A percentile compares a stretch with the other conserved stretches of the same genome.
Conservation (phyloP, 108 stramenopile species). For the Chaetoceros muelleri region DNA sequence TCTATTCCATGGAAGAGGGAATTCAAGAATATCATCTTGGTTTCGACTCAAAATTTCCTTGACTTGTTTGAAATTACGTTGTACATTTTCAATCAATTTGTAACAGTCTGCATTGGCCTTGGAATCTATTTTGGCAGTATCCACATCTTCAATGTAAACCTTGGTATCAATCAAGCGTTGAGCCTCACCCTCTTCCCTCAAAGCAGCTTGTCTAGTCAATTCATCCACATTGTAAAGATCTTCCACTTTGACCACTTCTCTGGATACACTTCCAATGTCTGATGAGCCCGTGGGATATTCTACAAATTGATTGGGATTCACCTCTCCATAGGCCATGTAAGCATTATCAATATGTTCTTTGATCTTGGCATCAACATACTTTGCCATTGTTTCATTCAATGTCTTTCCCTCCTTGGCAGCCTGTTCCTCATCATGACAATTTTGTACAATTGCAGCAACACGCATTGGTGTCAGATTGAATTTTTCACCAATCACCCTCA, state of each 20-base stretch:
- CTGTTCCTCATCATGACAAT: slow-evolving; percentile 72
- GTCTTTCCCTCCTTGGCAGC: slow-evolving; percentile 31
- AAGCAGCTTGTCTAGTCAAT: slow-evolving; percentile 28
- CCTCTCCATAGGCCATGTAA: slow-evolving; percentile 37
- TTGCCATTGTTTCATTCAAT: slow-evolving; percentile 18
- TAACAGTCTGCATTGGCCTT: slow-evolving; percentile 24
- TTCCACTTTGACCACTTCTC: slow-evolving; percentile 24
- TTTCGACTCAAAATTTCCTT: not conserved
- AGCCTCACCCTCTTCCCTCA: slow-evolving; percentile 46
- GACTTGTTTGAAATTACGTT: not conserved
- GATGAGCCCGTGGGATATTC: slow-evolving; percentile 61
- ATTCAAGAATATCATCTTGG: slow-evolving; percentile 14
- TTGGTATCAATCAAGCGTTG: slow-evolving; percentile 41
- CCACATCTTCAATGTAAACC: slow-evolving; percentile 63
- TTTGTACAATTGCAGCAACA: slow-evolving; percentile 65
- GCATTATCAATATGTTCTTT: slow-evolving; percentile 23
- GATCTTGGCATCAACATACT: slow-evolving; percentile 26
- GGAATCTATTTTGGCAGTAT: slow-evolving; percentile 33
- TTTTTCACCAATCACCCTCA: slow-evolving; percentile 59
- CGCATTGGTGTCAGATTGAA: slow-evolving; percentile 56
- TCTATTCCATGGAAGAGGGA: slow-evolving; percentile 5
- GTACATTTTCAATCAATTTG: slow-evolving; percentile 7
- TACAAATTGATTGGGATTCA: slow-evolving; percentile 49
- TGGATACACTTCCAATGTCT: slow-evolving; percentile 26
- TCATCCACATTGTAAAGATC: slow-evolving; percentile 66